These are phyloP conservation scores for Eragrostis nindensis DNA, from an alignment of 176 grass and related monocot genomes.

Conservation along the genomic window DNA sequence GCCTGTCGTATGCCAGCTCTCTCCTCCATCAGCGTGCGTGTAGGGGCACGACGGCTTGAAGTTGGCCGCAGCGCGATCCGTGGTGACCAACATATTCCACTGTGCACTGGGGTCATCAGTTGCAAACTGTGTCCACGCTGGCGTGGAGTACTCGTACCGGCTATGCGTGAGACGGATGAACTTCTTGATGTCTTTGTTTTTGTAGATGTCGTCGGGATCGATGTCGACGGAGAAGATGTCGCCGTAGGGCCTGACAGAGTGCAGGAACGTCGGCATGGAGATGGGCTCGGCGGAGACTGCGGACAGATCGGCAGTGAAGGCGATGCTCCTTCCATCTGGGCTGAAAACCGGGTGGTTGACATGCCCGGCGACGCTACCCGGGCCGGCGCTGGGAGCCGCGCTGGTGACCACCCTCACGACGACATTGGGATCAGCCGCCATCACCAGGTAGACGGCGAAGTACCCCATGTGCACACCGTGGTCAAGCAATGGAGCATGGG, in stretches of 20 bases:
- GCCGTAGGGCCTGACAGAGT: conserved; percentile 46
- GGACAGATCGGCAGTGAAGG: conserved; percentile 47
- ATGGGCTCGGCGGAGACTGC: conserved; percentile 48
- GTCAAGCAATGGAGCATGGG: background rate
- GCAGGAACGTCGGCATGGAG: conserved; percentile 42
- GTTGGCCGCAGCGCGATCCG: no score
- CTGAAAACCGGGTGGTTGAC: conserved; percentile 60
- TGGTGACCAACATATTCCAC: conserved; percentile 33
- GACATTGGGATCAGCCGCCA: background rate
- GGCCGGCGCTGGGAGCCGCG: background rate
- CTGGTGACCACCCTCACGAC: conserved; percentile 43
- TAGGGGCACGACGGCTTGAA: conserved; percentile 38
- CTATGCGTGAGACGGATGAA: conserved; percentile 42
- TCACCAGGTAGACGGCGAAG: conserved; percentile 32
- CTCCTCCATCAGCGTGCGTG: conserved; percentile 3
- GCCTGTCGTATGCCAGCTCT: conserved; percentile 36
- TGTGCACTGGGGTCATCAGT: conserved; percentile 26
- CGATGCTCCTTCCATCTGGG: conserved; percentile 44
- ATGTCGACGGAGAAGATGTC: conserved; percentile 46
- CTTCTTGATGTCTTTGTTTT: conserved; percentile 30
- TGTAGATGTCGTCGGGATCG: conserved; percentile 24
- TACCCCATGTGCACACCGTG: conserved; percentile 24
- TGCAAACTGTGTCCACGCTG: conserved; percentile 41
- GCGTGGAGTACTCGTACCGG: conserved; percentile 46
- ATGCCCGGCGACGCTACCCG: conserved; percentile 14